Base-by-base conservation (phyloP, 2,329 filamentous ascomycete genomes). In the Tympanopsis confertula region DNA sequence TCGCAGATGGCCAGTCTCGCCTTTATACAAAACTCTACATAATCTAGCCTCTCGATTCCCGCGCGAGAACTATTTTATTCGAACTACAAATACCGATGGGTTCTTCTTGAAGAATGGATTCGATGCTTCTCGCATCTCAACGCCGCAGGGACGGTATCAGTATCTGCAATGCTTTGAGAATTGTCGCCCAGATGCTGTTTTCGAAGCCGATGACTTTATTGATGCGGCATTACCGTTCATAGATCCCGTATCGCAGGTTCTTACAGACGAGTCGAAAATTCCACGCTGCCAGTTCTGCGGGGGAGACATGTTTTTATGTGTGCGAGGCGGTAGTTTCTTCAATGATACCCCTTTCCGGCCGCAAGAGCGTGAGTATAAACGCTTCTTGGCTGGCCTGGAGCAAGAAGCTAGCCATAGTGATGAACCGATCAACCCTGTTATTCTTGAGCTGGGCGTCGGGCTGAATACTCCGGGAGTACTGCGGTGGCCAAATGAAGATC, bases 1-100 rank as follows among this genome's bases (percentile, higher is more conserved):
- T 5, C 41, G 42, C 13, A 41, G 37, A 2, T 57, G 54, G 53
- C 45, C 47, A 1, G 22, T 15, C 19, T 56, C 50, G n/a, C 14
- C 18, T 2, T 32, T 47, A 14, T 57, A 51, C 20, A 22, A 32
- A 5, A 37, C 13, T 10, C 39, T 45, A n/a, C 18, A 22, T 46
- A 12, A 35, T 37, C 2, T 47, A 43, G 44, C 19, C 46, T 7
- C 32, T 20, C 3, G 35, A 15, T 20, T 42, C 40, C 24, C 42
- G 32, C 1, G 38, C 12, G 4, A 36, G 10, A 40, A 46, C 5
- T 43, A 43, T 5, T 52, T 52, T 20, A 40, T 58, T 12, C 47
- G 54, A 5, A 58, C 55, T 2, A 52, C 50, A 3, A 58, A 58
- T 37, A 53, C 52, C 2, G 55, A 58, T 28, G 48, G 53, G 2